Base-by-base conservation (phyloP, 805 yeast species). In the Cyberlindnera maclurae region DNA sequence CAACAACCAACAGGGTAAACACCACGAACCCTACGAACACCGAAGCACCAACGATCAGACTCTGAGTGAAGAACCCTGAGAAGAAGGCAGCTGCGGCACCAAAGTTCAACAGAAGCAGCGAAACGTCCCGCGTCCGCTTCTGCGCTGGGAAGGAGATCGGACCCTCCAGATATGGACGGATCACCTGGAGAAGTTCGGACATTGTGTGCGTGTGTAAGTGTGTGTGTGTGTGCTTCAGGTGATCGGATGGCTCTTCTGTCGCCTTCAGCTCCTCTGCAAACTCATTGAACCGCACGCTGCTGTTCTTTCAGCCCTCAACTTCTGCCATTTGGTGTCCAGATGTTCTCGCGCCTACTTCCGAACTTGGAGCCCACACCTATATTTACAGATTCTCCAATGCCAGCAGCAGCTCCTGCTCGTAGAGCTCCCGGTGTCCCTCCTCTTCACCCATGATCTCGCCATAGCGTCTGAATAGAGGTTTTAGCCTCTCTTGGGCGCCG, bases 401-500 rank as follows among this genome's bases (percentile, higher is more conserved):
- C 20, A 31, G 15, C 4, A 51, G 27, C 2, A 51, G 41, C 29
- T 49, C 55, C 7, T 22, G 22, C 26, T 41, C 36, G 31, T 49
- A 22, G 18, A 44, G 26, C 1, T 44, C 31, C 24, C 24, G 8
- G 4, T 40, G 35, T 2, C 38, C 35, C 54, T 33, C 57, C 27
- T 67, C 69, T 20, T 60, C 62, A 13, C 68, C 74, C 3, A 57
- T 55, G 3, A 71, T 64, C n/a, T 71, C 77, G 9, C 82, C 79
- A 49, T 71, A 77, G 1, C 57, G 60, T 45, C 71, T 67, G 45
- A 76, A 63, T 8, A 63, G 45, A 9, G 52, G 59, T 47, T 72
- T 74, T 8, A 75, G 51, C n/a, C 50, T 49, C 13, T 61, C 60
- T 5, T 62, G 52, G 24, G 73, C 76, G 3, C 49, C 47, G 22